Conservation (phyloP, 2,329 filamentous ascomycete species). For the Kalaharituber pfeilii region DNA sequence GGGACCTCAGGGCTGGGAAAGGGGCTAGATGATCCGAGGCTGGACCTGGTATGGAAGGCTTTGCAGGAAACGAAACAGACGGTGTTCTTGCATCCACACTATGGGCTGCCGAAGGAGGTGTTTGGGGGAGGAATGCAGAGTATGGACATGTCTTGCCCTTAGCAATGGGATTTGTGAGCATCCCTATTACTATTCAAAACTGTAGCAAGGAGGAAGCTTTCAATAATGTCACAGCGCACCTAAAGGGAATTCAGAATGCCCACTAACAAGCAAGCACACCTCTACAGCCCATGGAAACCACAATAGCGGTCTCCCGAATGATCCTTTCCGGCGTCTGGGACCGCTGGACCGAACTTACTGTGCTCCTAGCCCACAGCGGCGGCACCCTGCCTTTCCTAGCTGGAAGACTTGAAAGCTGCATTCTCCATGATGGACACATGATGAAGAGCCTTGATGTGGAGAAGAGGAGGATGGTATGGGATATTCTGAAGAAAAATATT, state of each 20-base stretch:
- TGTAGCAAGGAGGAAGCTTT: not conserved
- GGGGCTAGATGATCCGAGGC: constrained; percentile 58
- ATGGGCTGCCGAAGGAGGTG: constrained; percentile 63
- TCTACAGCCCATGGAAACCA: constrained; percentile 57
- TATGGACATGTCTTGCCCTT: constrained; percentile 81
- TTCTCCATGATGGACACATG: constrained; percentile 64
- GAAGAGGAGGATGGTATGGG: constrained; percentile 40
- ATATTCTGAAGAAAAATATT: constrained; percentile 54
- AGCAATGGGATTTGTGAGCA: constrained; percentile 43
- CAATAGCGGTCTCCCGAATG: constrained; percentile 77
- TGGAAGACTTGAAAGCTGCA: constrained; percentile 72
- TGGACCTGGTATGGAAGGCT: constrained; percentile 56
- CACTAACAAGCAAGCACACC: not conserved
- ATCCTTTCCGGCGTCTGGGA: constrained; percentile 76
- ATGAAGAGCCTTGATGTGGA: constrained; percentile 41
- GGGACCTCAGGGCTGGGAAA: constrained; percentile 65
- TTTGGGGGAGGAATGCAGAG: constrained; percentile 53
- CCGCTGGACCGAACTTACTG: constrained; percentile 46
- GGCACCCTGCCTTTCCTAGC: constrained; percentile 79
- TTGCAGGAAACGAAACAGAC: constrained; percentile 47
- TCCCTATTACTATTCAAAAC: not conserved
- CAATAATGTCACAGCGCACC: not conserved
- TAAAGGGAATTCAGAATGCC: not conserved
- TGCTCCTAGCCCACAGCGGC: constrained; percentile 74
- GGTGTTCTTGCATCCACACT: constrained; percentile 81